Conservation (phyloP, 1,284 basidiomycete species). For the Cystobasidiaceae sp. region DNA sequence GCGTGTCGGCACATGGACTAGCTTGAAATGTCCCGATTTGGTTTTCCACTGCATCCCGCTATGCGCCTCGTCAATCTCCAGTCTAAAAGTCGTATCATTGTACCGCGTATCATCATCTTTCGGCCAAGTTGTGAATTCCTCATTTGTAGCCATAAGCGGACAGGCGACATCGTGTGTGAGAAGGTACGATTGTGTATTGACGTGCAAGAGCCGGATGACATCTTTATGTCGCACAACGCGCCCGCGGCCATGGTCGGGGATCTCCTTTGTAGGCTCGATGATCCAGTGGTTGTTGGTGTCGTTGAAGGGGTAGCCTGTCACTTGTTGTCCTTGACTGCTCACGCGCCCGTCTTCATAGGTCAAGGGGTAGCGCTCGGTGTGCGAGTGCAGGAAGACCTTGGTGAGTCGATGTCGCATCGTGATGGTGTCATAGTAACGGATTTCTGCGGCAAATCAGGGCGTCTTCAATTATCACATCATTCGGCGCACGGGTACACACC, state of each 20-base stretch:
- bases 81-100: conserved; percentile 72
- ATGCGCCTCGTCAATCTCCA: conserved; percentile 65
- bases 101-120: conserved; percentile 52
- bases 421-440: conserved; percentile 85
- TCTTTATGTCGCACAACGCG: conserved; percentile 85
- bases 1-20: conserved; percentile 81
- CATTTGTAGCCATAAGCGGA: conserved; percentile 93
- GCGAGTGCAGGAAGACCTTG: conserved; percentile 89
- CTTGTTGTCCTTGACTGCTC: conserved; percentile 73
- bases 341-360: conserved; percentile 95
- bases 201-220: conserved; percentile 79
- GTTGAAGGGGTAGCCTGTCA: conserved; percentile 91
- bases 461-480: too few species aligned
- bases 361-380: conserved; percentile 80
- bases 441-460: too few species aligned
- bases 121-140: conserved; percentile 90
- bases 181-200: conserved; percentile 74
- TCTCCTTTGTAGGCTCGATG: conserved; percentile 83
- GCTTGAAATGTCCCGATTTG: conserved; percentile 82
- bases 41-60: conserved; percentile 80
- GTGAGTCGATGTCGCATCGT: conserved; percentile 87
- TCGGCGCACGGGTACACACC: too few species aligned
- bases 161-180: conserved; percentile 97
- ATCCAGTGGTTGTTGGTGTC: conserved; percentile 96
- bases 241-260: conserved; percentile 81